A percentile compares a stretch with the other conserved stretches of the same genome.
Conservation (phyloP, 2,329 filamentous ascomycete species). For the Neopestalotiopsis rosae region DNA sequence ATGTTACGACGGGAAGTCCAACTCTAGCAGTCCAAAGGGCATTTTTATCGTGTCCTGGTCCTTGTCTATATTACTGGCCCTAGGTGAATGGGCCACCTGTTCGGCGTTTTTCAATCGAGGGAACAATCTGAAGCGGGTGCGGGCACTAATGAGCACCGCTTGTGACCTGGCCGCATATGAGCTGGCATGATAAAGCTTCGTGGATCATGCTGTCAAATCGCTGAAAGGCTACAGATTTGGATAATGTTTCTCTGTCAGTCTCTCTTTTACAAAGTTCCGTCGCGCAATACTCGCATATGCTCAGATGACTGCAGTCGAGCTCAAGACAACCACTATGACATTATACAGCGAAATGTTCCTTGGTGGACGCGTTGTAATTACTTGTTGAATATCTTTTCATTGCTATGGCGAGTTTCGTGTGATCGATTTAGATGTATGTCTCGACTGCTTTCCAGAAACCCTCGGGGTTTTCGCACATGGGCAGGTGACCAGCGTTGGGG, state of each 20-base stretch:
- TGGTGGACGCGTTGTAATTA: neutral
- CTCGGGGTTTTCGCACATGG: conserved; percentile 78
- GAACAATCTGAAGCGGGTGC: neutral
- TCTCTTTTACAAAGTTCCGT: too few relatives aligned
- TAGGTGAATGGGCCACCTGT: neutral
- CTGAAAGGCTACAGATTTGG: too few relatives aligned
- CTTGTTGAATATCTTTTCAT: neutral
- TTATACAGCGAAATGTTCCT: neutral
- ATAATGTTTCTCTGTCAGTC: too few relatives aligned
- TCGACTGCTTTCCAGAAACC: conserved; percentile 70
- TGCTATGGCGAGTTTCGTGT: neutral
- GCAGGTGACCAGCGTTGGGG: conserved; percentile 76
- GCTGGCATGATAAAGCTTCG: neutral
- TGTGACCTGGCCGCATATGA: neutral
- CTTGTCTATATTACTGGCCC: neutral
- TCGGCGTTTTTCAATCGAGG: neutral
- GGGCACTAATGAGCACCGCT: neutral
- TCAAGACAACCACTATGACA: neutral
- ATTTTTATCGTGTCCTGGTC: neutral
- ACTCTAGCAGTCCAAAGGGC: too few relatives aligned
- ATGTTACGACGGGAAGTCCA: too few relatives aligned
- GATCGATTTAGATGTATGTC: conserved; percentile 54
- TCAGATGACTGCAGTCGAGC: neutral
- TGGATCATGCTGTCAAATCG: too few relatives aligned
- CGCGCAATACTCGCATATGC: too few relatives aligned